These are phyloP conservation scores for Metarhizium rileyi DNA, from an alignment of 2,329 filamentous ascomycete genomes.

Conservation along the genomic window DNA sequence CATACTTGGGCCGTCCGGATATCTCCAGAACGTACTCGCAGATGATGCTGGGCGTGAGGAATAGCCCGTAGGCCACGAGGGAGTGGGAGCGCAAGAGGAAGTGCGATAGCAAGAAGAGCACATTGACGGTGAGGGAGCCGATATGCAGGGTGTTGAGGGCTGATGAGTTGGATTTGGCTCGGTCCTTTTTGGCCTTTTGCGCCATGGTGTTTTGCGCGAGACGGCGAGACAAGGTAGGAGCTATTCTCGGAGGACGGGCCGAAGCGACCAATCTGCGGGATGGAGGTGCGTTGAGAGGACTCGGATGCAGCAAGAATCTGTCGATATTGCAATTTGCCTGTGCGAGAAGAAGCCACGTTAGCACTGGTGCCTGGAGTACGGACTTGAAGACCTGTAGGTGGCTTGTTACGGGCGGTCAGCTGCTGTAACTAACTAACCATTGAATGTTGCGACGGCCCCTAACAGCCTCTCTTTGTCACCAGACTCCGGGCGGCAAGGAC, in stretches of 20 bases:
- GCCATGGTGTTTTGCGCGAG: slow-evolving; percentile 35
- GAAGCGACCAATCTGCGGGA: not conserved
- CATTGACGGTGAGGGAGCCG: slow-evolving; percentile 62
- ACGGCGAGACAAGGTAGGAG: not conserved
- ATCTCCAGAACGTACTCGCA: slow-evolving; percentile 82
- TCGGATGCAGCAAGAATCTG: not conserved
- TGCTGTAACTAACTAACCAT: not conserved
- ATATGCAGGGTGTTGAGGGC: slow-evolving; percentile 75
- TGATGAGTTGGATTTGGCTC: slow-evolving; percentile 67
- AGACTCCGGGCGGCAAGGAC: not conserved
- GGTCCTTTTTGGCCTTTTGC: slow-evolving; percentile 54
- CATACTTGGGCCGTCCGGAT: slow-evolving; percentile 69
- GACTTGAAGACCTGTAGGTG: too few species aligned
- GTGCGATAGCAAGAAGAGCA: slow-evolving; percentile 63
- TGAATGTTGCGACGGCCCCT: not conserved
- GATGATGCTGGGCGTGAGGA: slow-evolving; percentile 64
- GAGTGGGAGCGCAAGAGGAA: slow-evolving; percentile 56
- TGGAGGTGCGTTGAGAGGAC: not conserved
- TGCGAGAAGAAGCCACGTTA: not conserved
- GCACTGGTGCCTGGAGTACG: too few species aligned
- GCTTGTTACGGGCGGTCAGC: not conserved
- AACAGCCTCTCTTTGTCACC: too few species aligned
- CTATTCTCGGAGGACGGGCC: not conserved
- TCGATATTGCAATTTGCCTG: not conserved
- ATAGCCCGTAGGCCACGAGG: slow-evolving; percentile 56